Base-by-base conservation (phyloP, 2,329 filamentous ascomycete species). In the Aspergillus tamarii region DNA sequence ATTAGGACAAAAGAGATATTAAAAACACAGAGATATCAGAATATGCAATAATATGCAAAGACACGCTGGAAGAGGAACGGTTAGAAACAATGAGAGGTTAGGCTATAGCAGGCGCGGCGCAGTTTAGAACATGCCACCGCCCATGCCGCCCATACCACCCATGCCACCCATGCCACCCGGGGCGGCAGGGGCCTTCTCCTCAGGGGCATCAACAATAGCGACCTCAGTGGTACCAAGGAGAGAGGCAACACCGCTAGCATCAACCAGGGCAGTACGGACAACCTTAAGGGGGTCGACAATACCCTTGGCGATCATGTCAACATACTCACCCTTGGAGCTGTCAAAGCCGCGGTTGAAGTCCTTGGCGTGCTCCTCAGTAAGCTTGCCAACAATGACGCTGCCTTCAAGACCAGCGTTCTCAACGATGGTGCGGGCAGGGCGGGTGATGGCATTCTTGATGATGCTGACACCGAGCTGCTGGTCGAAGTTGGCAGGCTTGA, bases 241-340 rank as follows among this genome's bases (percentile, higher is more conserved):
- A 60, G 94, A 98, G 60, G 95, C 95, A 74, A 99, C 95, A 83
- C 95, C 95, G 77, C 91, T 94, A 73, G 95, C 95, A 75, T 99
- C 95, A 75, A 94, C 88, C 64, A 99, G 90, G 76, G 93, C 94
- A 68, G 95, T 99, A 75, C 95, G 93, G 77, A 99, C 95, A 73
- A 99, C 95, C 91, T 99, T 99, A 87, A 99, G 91, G 69, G 95
- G 95, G 80, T 99, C 95, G 65, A 99, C 91, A 81, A 99, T 99
- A 91, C 95, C 95, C 71, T 93, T 88, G 67, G 87, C 81, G 77
- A 99, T 97, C 95, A 99, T 98, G 85, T 99, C 94, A 71, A 97
- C 93, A 83, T 97, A 99, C 85, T 98, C 92, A 82, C 94, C 93
- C 86, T 94, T 97, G 79, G 93, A 84, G 83, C 91, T 95, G 87